A percentile compares a stretch with the other conserved stretches of the same genome.
These are phyloP conservation scores for Oryza officinalis DNA, from an alignment of 176 grass and related monocot genomes.

Conservation along the genomic window DNA sequence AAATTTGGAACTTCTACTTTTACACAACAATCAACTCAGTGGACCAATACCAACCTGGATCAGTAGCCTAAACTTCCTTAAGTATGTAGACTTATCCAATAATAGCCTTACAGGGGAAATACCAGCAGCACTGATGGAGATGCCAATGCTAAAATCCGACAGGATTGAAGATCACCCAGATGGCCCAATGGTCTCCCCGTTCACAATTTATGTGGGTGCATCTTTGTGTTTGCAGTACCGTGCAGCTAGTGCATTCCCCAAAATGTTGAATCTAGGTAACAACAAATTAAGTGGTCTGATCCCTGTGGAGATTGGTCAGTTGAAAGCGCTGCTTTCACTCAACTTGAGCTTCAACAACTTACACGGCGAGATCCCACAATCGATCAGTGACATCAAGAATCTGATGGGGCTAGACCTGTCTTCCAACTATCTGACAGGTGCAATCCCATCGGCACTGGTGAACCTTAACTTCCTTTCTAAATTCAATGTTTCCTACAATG, in stretches of 20 bases:
- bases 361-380: slow-evolving; percentile 3
- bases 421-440: slow-evolving; percentile 21
- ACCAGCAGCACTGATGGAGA: neutral
- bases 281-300: slow-evolving; percentile 20
- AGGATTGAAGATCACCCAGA: neutral
- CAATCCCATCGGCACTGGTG: neutral
- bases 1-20: slow-evolving; percentile 11
- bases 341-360: slow-evolving; percentile 37
- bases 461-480: neutral
- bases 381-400: slow-evolving; percentile 38
- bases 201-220: neutral
- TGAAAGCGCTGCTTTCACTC: slow-evolving; percentile 8
- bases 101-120: slow-evolving; percentile 23
- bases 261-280: neutral
- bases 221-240: neutral
- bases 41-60: slow-evolving; percentile 34
- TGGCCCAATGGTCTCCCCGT: neutral
- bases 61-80: neutral
- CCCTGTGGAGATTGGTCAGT: slow-evolving; percentile 8
- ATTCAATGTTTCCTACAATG: slow-evolving; percentile 18
- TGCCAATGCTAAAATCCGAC: slow-evolving; percentile 19
- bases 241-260: neutral
- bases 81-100: slow-evolving; percentile 23
- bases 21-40: neutral
- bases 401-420: slow-evolving; percentile 34